Evolutionary conservation across 2,329 filamentous ascomycete species (phyloP).

Genomic region (Bisporella sp.): DNA sequence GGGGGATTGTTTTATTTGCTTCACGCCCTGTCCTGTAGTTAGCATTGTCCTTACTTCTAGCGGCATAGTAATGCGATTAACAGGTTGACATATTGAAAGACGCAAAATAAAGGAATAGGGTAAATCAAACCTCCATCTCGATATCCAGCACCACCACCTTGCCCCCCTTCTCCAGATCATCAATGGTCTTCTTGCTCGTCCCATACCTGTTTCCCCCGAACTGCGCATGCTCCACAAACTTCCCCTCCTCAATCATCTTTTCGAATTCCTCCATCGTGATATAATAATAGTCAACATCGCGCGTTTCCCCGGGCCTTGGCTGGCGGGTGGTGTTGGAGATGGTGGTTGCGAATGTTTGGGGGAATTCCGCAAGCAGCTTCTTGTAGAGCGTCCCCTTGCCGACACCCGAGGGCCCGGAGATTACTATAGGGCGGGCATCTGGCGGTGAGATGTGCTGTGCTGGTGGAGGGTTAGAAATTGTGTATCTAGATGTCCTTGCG

Average conservation of each 20-base stretch:
- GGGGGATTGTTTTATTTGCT: conserved; percentile 76
- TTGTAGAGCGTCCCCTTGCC: conserved; percentile 78
- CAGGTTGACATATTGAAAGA: not conserved
- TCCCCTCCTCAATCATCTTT: conserved; percentile 56
- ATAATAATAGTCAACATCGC: conserved; percentile 80
- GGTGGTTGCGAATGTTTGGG: conserved; percentile 48
- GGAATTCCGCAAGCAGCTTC: conserved; percentile 55
- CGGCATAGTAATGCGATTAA: no score
- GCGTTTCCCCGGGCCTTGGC: conserved; percentile 66
- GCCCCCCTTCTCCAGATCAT: conserved; percentile 63
- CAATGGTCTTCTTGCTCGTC: conserved; percentile 72
- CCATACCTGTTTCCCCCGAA: conserved; percentile 87
- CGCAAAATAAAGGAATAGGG: not conserved
- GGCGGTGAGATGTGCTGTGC: conserved; percentile 5
- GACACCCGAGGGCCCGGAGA: conserved; percentile 73
- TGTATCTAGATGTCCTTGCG: not conserved
- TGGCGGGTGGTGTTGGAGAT: conserved; percentile 73
- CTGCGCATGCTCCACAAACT: conserved; percentile 78
- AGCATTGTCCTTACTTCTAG: not conserved
- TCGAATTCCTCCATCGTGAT: conserved; percentile 61
- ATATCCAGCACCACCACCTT: conserved; percentile 83
- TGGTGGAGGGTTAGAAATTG: conserved; percentile 3
- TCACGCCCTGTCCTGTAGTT: conserved; percentile 57
- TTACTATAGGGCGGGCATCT: conserved; percentile 56
- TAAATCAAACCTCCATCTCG: conserved; percentile 73